Evolutionary conservation across 257 asterid genomes (phyloP).

Genomic region (Perilla frutescens): DNA sequence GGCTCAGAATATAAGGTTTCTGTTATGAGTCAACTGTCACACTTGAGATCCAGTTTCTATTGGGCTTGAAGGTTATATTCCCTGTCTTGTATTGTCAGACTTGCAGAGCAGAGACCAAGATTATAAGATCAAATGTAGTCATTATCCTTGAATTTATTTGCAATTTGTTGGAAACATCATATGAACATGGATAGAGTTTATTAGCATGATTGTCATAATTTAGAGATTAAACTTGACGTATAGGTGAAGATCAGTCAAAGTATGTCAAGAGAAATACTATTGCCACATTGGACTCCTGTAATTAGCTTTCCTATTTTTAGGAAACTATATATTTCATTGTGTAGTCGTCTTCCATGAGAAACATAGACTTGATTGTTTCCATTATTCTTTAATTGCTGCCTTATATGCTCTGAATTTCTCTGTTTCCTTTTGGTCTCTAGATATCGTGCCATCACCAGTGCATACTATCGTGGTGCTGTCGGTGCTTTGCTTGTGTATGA

Average conservation of each 20-base stretch:
- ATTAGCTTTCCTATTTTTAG: not conserved
- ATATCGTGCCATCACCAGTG: slow-evolving; percentile 91
- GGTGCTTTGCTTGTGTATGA: slow-evolving; percentile 88
- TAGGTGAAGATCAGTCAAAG: not conserved
- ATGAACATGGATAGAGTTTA: not conserved
- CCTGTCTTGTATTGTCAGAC: not conserved
- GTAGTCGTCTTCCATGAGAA: not conserved
- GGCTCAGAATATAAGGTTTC: not conserved
- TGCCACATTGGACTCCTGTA: not conserved
- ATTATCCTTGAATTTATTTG: not conserved
- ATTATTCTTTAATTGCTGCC: not conserved
- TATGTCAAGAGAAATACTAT: slow-evolving; percentile 1
- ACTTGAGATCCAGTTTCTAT: not conserved
- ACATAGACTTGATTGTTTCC: not conserved
- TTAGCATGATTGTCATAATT: not conserved
- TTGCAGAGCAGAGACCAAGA: not conserved
- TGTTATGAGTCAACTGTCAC: not conserved
- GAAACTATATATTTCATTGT: not conserved
- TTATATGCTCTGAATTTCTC: slow-evolving; percentile 18
- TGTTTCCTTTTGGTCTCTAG: slow-evolving; percentile 37
- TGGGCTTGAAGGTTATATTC: not conserved
- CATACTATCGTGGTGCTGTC: slow-evolving; percentile 89
- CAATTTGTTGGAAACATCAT: not conserved
- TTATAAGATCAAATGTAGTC: not conserved
- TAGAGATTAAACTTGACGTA: not conserved